These are phyloP conservation scores for Vitis hybrid DNA, from an alignment of 177 flowering plant species.

Conservation along the genomic window DNA sequence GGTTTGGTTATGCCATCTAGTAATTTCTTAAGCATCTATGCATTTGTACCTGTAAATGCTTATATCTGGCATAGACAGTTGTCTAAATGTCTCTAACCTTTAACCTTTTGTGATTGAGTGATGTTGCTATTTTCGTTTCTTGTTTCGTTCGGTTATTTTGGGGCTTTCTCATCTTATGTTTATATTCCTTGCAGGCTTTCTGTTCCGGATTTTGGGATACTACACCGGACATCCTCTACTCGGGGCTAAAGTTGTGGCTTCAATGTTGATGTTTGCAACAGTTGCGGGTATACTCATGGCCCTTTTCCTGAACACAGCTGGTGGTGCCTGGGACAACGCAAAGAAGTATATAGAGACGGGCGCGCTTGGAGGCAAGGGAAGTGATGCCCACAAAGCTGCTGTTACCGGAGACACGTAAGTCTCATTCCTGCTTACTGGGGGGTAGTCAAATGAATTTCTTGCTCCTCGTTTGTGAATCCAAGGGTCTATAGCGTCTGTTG, in stretches of 20 bases:
- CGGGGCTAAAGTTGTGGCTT: constrained; percentile 97
- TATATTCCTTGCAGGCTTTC: constrained; percentile 55
- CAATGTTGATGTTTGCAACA: constrained; percentile 98
- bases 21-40: no score
- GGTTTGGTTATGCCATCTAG: no score
- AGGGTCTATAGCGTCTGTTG: no score
- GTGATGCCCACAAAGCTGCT: constrained; percentile 95
- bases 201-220: constrained; percentile 80
- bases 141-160: background rate
- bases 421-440: no score
- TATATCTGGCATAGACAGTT: no score
- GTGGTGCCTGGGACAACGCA: constrained; percentile 99
- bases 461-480: no score
- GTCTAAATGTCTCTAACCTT: no score
- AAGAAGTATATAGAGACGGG: constrained; percentile 98
- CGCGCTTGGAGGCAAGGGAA: constrained; percentile 96
- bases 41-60: no score
- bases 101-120: no score
- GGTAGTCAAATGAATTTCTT: no score
- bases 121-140: background rate
- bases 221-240: constrained; percentile 88
- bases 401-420: constrained; percentile 98
- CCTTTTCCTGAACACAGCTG: constrained; percentile 93
- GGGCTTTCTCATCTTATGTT: background rate
- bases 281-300: constrained; percentile 99